A percentile compares a stretch with the other conserved stretches of the same genome.
Evolutionary conservation across 345 rosid species (phyloP).

Genomic region (Syzygium jambos): DNA sequence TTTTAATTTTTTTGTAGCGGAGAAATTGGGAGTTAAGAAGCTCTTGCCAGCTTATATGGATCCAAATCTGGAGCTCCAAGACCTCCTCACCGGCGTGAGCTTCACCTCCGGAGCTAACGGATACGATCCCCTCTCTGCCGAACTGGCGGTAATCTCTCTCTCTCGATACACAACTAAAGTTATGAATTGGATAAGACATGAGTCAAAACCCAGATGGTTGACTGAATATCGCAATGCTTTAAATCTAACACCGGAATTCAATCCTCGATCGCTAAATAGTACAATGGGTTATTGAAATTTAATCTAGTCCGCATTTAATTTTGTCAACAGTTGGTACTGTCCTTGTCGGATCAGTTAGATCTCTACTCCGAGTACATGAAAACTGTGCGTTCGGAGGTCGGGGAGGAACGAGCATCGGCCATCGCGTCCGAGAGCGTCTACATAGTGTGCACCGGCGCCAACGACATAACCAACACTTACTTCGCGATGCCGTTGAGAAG

Average conservation of each 20-base stretch:
- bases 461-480: slow-evolving; percentile 20
- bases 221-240: not conserved
- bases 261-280: not conserved
- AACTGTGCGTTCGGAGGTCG: slow-evolving; percentile 1
- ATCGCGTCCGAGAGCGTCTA: slow-evolving; percentile 3
- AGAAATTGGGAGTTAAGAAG: slow-evolving; percentile 24
- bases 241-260: not conserved
- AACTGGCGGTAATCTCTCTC: slow-evolving; percentile 4
- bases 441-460: slow-evolving; percentile 4
- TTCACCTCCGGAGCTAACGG: slow-evolving; percentile 40
- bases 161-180: not conserved
- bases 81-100: slow-evolving; percentile 37
- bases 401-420: slow-evolving; percentile 4
- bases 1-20: slow-evolving; percentile 5
- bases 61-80: slow-evolving; percentile 17
- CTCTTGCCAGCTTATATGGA: slow-evolving; percentile 34
- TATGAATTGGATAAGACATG: not conserved
- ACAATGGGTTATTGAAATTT: not conserved
- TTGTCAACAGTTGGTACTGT: not conserved
- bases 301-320: not conserved
- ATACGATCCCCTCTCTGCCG: slow-evolving; percentile 29
- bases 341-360: slow-evolving; percentile 8
- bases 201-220: not conserved
- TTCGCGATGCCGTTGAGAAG: not conserved
- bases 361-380: slow-evolving; percentile 11